Conservation (phyloP, 306 rosid genomes). For the Cucurbita moschata region DNA sequence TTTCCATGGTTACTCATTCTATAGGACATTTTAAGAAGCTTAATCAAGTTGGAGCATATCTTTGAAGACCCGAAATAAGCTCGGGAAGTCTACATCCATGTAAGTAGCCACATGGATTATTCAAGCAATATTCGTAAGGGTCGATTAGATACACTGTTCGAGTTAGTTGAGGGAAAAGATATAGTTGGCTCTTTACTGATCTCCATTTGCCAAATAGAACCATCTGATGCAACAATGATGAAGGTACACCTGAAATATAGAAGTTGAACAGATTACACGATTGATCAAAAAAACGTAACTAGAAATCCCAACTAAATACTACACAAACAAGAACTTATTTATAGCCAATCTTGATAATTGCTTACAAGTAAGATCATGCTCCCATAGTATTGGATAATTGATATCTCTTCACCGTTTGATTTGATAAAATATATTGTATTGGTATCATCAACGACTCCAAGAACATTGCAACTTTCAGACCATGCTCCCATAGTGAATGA, state of each 20-base stretch:
- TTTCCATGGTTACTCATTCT: too few species aligned
- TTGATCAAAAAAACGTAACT: not conserved
- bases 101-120: too few species aligned
- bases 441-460: constrained; percentile 65
- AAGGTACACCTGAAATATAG: constrained; percentile 59
- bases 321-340: not conserved
- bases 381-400: not conserved
- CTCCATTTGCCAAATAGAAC: constrained; percentile 65
- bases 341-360: not conserved
- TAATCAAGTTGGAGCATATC: too few species aligned
- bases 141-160: constrained; percentile 17
- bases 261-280: not conserved
- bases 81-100: not conserved
- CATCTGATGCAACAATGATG: constrained; percentile 52
- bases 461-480: constrained; percentile 72
- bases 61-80: too few species aligned
- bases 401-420: constrained; percentile 55
- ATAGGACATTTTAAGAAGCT: too few species aligned
- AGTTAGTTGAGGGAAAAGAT: constrained; percentile 24
- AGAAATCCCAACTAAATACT: not conserved
- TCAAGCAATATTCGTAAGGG: too few species aligned
- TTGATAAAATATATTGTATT: constrained; percentile 68
- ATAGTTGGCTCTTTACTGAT: constrained; percentile 46
- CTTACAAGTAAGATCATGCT: constrained; percentile 43
- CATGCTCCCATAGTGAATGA: constrained; percentile 74